phyloP scores from a whole-genome alignment of 805 yeast genomes.

The Brettanomyces nanus region DNA sequence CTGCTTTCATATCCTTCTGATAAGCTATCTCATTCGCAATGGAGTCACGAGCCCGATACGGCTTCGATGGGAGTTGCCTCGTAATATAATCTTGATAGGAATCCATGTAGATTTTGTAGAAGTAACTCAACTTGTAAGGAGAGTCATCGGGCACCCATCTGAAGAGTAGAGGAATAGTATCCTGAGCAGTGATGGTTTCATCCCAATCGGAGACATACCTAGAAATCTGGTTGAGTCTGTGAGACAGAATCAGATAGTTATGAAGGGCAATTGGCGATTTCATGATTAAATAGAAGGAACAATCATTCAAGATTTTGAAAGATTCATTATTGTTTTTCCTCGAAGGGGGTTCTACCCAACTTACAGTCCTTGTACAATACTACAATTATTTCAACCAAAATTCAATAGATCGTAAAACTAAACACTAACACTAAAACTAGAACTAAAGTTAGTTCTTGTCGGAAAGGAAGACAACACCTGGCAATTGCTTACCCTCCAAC shows the following conservation, averaged over 20 bases:
- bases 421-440: conserved; percentile 19
- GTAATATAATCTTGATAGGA: conserved; percentile 27
- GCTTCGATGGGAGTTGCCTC: conserved; percentile 10
- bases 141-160: conserved; percentile 35
- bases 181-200: conserved; percentile 50
- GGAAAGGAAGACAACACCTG: conserved; percentile 93
- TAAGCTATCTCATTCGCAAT: conserved; percentile 35
- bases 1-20: conserved; percentile 35
- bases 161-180: conserved; percentile 47
- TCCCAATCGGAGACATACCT: conserved; percentile 54
- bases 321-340: no score
- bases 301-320: no score
- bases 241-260: background rate
- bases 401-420: background rate
- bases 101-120: conserved; percentile 33
- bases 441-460: conserved; percentile 36
- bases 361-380: no score
- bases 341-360: no score
- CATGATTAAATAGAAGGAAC: no score
- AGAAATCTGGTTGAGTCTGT: background rate
- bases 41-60: conserved; percentile 25
- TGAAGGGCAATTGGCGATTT: background rate
- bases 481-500: conserved; percentile 96
- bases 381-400: background rate
- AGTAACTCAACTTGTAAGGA: conserved; percentile 33